A percentile compares a stretch with the other conserved stretches of the same genome.
phyloP scores from a whole-genome alignment of 2,329 filamentous ascomycete species.

The Pseudogymnoascus sp. region DNA sequence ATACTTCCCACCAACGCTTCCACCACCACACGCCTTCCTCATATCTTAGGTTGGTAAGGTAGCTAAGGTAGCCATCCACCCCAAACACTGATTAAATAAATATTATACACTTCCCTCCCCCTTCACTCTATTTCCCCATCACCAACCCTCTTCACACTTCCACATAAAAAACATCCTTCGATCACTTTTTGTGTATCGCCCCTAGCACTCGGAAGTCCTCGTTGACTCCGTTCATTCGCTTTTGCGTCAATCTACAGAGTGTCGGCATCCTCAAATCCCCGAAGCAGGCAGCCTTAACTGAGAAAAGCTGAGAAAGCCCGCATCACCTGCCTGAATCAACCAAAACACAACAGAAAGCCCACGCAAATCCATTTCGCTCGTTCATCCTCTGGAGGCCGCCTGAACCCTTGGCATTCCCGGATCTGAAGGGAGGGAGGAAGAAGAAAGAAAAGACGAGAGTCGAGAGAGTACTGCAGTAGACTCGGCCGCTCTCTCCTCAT shows the following conservation, averaged over 20 bases:
- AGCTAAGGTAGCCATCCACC: background rate
- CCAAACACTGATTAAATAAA: background rate
- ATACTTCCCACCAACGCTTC: background rate
- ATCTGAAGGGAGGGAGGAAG: background rate
- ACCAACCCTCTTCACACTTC: background rate
- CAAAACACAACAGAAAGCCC: constrained; percentile 13
- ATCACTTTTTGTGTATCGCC: constrained; percentile 24
- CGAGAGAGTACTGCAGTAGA: background rate
- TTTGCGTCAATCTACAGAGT: constrained; percentile 30
- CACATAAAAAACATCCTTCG: background rate
- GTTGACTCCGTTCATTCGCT: constrained; percentile 69
- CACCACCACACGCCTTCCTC: background rate
- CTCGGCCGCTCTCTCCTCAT: background rate
- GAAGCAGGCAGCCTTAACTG: constrained; percentile 22
- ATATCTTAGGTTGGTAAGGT: background rate
- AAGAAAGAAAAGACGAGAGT: background rate
- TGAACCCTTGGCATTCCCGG: background rate
- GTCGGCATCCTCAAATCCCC: constrained; percentile 17
- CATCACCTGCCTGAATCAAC: constrained; percentile 15
- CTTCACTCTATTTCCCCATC: constrained; percentile 8
- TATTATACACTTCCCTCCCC: constrained; percentile 2
- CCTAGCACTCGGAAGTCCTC: constrained; percentile 55
- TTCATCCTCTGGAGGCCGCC: constrained; percentile 9
- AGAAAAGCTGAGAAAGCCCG: constrained; percentile 17
- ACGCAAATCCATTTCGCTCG: constrained; percentile 10